Base-by-base conservation (phyloP, 495 filamentous ascomycete genomes). In the Trichoderma erinaceum region DNA sequence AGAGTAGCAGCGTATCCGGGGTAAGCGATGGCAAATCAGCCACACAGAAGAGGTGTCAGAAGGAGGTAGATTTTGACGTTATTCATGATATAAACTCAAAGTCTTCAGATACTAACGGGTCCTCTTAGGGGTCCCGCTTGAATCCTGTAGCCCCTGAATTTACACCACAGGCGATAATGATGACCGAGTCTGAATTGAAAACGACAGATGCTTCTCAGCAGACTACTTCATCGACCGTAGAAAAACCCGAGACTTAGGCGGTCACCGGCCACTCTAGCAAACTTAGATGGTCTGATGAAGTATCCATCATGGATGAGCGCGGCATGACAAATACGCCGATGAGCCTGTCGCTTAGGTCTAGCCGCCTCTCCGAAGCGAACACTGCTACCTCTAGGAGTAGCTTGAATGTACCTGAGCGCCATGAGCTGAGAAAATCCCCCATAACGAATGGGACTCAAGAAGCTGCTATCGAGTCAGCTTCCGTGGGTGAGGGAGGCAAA, bases 101-200 rank as follows among this genome's bases (percentile, higher is more conserved):
- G 75, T 76, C 71, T 79, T 77, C 77, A 78, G 73, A 73, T 74
- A 74, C 75, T 80, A 71, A 79, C 74, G 77, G 72, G 74, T 58
- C 48, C 71, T 72, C 72, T 67, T 74, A 84, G 82, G 76, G 74
- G 69, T 84, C 80, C 69, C 80, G 72, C 66, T 73, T 86, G 69
- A 85, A 85, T 74, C 84, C 85, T 16, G 79, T 77, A 66, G 85
- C 85, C 58, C 82, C 83, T 63, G 78, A 80, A 50, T 86, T 87
- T 67, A 82, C 84, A 13, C 84, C 85, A 52, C 75, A 79, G 66
- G n/a, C 65, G 25, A 15, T 13, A 66, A 46, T 16, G 21, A 11
- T 35, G 32, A 21, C 63, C 4, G 27, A 61, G 4, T 11, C 56
- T 18, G 23, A 11, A 13, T 13, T 21, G 0, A 32, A 61, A 27